Conservation (phyloP, 2,329 filamentous ascomycete species). For the Stagonosporopsis cucurbitacearum region DNA sequence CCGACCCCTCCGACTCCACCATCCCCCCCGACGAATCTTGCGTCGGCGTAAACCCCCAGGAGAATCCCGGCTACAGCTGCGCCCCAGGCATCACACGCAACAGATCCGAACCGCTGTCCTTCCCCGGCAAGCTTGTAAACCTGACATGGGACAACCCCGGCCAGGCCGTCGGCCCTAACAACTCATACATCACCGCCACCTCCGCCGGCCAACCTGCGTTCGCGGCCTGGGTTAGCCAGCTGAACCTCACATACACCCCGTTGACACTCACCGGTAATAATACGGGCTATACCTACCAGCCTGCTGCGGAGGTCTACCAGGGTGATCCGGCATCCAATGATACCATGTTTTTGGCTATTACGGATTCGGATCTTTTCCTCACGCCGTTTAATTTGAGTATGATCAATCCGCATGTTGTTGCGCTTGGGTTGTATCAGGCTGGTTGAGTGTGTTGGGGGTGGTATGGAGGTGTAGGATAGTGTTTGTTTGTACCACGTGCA, state of each 20-base stretch:
- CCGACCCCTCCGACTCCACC: slow-evolving; percentile 60
- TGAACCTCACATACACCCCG: slow-evolving; percentile 62
- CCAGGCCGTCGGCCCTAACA: slow-evolving; percentile 75
- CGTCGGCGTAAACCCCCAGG: slow-evolving; percentile 61
- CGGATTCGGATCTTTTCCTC: slow-evolving; percentile 69
- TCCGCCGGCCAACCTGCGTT: slow-evolving; percentile 66
- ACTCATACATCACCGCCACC: slow-evolving; percentile 74
- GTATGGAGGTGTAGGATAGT: slow-evolving; percentile 21
- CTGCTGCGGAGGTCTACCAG: slow-evolving; percentile 69
- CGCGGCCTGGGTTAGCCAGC: slow-evolving; percentile 78
- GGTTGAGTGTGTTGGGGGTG: slow-evolving; percentile 58
- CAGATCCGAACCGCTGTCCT: slow-evolving; percentile 73
- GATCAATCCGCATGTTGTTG: slow-evolving; percentile 78
- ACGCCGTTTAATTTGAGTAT: slow-evolving; percentile 78
- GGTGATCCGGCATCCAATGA: slow-evolving; percentile 75
- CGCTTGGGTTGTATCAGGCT: slow-evolving; percentile 77
- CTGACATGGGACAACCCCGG: slow-evolving; percentile 77
- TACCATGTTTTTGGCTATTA: slow-evolving; percentile 80
- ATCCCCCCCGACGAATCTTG: slow-evolving; percentile 60
- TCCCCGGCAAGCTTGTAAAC: slow-evolving; percentile 74
- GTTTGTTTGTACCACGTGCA: not conserved
- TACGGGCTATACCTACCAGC: slow-evolving; percentile 74
- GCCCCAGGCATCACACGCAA: slow-evolving; percentile 71
- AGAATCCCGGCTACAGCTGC: slow-evolving; percentile 65
- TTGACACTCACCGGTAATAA: slow-evolving; percentile 69